Conservation (phyloP, 2,329 filamentous ascomycete species). For the Cladosporium colombiae region DNA sequence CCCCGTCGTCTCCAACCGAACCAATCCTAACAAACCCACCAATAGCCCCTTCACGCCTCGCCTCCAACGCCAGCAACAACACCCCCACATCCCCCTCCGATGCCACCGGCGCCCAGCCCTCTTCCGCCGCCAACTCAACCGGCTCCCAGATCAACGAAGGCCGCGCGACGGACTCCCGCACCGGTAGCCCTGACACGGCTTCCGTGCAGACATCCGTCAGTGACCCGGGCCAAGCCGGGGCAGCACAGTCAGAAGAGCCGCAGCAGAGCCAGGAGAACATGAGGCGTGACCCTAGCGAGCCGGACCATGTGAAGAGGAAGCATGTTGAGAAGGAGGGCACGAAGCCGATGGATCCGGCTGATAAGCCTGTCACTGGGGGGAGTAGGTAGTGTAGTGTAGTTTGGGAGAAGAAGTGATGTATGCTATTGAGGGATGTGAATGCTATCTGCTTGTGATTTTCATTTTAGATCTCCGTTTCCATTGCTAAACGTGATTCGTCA, state of each 20-base stretch:
- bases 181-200: conserved; percentile 13
- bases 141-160: neutral
- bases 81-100: neutral
- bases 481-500: neutral
- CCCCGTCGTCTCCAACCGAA: neutral
- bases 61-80: conserved; percentile 5
- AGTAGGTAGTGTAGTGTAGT: neutral
- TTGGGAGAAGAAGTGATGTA: neutral
- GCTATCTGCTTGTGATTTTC: neutral
- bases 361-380: conserved; percentile 21
- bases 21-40: neutral
- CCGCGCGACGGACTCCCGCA: conserved; percentile 13
- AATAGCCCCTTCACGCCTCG: neutral
- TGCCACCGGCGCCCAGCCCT: conserved; percentile 1
- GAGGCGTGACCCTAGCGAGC: conserved; percentile 26
- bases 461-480: too few species aligned
- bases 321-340: conserved; percentile 27
- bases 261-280: conserved; percentile 22
- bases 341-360: conserved; percentile 27
- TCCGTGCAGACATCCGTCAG: conserved; percentile 8
- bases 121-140: neutral
- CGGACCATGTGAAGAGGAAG: conserved; percentile 26
- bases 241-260: conserved; percentile 10
- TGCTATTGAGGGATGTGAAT: neutral
- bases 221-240: conserved; percentile 8